Percentiles rank a stretch among this genome's conserved stretches.
phyloP scores from a whole-genome alignment of 768 basidiomycete genomes.

The Hortiboletus flavorubellus region DNA sequence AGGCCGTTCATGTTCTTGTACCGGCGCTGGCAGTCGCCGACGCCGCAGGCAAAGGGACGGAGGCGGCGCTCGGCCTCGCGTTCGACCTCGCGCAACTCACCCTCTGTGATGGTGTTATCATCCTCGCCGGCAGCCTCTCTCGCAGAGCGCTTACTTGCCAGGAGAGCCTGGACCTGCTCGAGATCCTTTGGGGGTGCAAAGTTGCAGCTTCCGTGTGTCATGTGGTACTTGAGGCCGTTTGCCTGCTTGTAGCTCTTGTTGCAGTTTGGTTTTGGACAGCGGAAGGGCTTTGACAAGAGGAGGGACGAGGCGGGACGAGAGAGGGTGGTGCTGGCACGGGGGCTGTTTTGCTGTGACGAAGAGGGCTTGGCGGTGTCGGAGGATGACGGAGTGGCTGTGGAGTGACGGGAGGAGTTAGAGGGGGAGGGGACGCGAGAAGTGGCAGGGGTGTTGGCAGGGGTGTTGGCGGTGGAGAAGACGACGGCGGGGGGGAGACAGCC shows the following conservation, averaged over 20 bases:
- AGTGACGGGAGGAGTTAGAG: constrained; percentile 20
- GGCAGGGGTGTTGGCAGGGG: constrained; percentile 47
- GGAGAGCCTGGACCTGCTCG: constrained; percentile 69
- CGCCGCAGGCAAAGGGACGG: constrained; percentile 85
- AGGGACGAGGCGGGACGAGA: constrained; percentile 55
- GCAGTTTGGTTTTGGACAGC: constrained; percentile 92
- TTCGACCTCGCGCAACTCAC: constrained; percentile 69
- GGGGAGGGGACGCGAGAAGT: constrained; percentile 41
- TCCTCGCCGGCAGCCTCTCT: constrained; percentile 43
- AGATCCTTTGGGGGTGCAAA: constrained; percentile 87
- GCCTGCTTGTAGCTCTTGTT: constrained; percentile 97
- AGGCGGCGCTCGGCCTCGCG: constrained; percentile 80
- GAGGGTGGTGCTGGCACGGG: constrained; percentile 44
- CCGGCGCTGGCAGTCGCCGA: constrained; percentile 79
- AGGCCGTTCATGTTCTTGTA: constrained; percentile 99
- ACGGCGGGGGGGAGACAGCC: constrained; percentile 66
- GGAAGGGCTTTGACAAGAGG: constrained; percentile 82
- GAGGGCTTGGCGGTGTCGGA: constrained; percentile 26
- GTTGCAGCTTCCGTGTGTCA: constrained; percentile 90
- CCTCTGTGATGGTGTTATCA: constrained; percentile 47
- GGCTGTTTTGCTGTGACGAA: constrained; percentile 24
- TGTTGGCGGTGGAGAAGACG: constrained; percentile 49
- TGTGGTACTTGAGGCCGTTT: constrained; percentile 92
- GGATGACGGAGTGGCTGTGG: constrained; percentile 6
- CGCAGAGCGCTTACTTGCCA: constrained; percentile 46